phyloP scores from a whole-genome alignment of 2,329 filamentous ascomycete genomes.

The Seiridium unicorne region DNA sequence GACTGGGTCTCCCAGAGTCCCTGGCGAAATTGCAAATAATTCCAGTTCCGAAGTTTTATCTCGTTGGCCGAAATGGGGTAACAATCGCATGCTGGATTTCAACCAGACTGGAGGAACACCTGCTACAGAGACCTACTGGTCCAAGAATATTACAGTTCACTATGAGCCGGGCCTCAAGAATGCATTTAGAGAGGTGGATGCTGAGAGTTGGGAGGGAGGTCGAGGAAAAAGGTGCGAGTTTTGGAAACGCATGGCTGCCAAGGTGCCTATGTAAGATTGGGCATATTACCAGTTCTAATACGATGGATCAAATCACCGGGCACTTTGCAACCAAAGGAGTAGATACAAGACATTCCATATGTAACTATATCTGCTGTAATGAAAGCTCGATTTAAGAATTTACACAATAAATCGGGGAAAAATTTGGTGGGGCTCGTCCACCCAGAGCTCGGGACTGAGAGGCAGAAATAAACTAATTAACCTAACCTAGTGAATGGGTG shows the following conservation, averaged over 20 bases:
- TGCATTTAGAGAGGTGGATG: background rate
- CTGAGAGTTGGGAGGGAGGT: background rate
- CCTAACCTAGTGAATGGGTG: too few relatives aligned
- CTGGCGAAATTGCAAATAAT: background rate
- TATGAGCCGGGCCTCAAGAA: background rate
- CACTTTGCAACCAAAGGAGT: too few relatives aligned
- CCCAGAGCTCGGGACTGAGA: too few relatives aligned
- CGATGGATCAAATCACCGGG: too few relatives aligned
- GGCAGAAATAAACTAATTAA: too few relatives aligned
- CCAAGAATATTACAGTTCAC: background rate
- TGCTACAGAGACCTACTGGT: background rate
- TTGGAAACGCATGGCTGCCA: background rate
- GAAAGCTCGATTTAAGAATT: too few relatives aligned
- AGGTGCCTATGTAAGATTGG: background rate
- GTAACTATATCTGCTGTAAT: too few relatives aligned
- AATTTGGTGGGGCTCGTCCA: too few relatives aligned
- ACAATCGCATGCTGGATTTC: background rate
- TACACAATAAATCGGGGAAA: too few relatives aligned
- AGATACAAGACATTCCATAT: too few relatives aligned
- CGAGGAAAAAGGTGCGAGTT: background rate
- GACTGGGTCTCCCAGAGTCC: background rate
- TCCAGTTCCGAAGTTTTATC: background rate
- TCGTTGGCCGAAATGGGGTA: background rate
- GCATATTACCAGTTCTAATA: background rate
- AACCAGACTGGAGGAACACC: background rate